Percentiles rank a stretch among this genome's conserved stretches.
These are phyloP conservation scores for Leccinellum albellum DNA, from an alignment of 768 basidiomycete species.

Conservation along the genomic window DNA sequence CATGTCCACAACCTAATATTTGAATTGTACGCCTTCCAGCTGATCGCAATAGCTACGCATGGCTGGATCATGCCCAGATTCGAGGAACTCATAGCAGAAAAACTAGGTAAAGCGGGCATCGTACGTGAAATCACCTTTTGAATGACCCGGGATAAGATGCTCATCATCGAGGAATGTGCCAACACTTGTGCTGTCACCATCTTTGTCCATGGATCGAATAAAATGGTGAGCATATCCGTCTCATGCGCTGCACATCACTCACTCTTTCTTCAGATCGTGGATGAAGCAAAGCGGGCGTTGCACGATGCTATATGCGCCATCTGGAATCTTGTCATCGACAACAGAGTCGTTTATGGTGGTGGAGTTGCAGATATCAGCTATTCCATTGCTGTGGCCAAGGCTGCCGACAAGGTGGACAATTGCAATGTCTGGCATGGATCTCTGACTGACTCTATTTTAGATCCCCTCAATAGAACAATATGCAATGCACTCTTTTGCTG, in stretches of 20 bases:
- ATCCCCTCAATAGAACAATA: constrained; percentile 98
- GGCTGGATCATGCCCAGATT: constrained; percentile 98
- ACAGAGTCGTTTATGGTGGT: constrained; percentile 96
- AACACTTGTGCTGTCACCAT: constrained; percentile 95
- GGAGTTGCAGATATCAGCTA: constrained; percentile 97
- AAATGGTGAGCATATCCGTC: constrained; percentile 71
- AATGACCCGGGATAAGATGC: constrained; percentile 98
- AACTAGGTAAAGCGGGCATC: constrained; percentile 89
- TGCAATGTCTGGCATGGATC: not conserved
- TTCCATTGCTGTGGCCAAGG: constrained; percentile 87
- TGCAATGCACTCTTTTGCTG: constrained; percentile 98
- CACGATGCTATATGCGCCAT: constrained; percentile 98
- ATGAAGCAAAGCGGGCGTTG: constrained; percentile 95
- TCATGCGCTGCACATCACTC: not conserved
- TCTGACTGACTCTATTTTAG: constrained; percentile 35
- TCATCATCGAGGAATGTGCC: constrained; percentile 97
- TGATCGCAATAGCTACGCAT: constrained; percentile 97
- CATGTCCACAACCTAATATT: not conserved
- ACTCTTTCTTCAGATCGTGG: constrained; percentile 74
- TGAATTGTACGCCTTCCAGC: constrained; percentile 38
- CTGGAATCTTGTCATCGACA: constrained; percentile 90
- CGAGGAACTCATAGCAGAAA: constrained; percentile 87
- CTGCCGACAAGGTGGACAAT: constrained; percentile 78
- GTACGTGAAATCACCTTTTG: constrained; percentile 95
- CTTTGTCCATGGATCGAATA: constrained; percentile 96